phyloP scores from a whole-genome alignment of 306 rosid genomes.

The Senna siamea region DNA sequence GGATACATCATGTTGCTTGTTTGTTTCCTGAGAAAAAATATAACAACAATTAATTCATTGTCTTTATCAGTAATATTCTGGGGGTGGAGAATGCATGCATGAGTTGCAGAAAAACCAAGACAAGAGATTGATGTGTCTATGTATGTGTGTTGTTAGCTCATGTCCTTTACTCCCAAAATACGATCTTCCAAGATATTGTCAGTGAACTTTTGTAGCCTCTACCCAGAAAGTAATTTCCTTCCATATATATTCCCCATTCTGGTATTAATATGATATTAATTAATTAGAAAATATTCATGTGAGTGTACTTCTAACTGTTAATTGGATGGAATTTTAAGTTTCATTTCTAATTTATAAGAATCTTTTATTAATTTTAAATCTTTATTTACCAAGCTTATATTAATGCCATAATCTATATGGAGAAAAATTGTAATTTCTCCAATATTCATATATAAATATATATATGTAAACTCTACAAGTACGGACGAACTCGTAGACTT shows the following conservation, averaged over 20 bases:
- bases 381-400: too few relatives aligned
- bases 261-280: neutral
- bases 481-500: too few relatives aligned
- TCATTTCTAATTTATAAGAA: too few relatives aligned
- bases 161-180: neutral
- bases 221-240: too few relatives aligned
- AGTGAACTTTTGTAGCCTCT: neutral
- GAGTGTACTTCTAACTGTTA: too few relatives aligned
- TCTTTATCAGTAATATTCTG: neutral
- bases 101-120: slow-evolving; percentile 5
- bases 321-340: too few relatives aligned
- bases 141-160: neutral
- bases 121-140: neutral
- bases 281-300: too few relatives aligned
- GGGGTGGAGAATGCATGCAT: neutral
- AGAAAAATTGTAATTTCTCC: too few relatives aligned
- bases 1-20: neutral
- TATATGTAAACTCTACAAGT: too few relatives aligned
- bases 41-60: neutral
- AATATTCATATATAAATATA: too few relatives aligned
- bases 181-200: slow-evolving; percentile 16
- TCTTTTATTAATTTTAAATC: too few relatives aligned
- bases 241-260: neutral
- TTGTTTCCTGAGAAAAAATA: neutral
- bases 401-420: too few relatives aligned